Conservation (phyloP, 495 filamentous ascomycete genomes). For the Talaromyces nanjingensis region DNA sequence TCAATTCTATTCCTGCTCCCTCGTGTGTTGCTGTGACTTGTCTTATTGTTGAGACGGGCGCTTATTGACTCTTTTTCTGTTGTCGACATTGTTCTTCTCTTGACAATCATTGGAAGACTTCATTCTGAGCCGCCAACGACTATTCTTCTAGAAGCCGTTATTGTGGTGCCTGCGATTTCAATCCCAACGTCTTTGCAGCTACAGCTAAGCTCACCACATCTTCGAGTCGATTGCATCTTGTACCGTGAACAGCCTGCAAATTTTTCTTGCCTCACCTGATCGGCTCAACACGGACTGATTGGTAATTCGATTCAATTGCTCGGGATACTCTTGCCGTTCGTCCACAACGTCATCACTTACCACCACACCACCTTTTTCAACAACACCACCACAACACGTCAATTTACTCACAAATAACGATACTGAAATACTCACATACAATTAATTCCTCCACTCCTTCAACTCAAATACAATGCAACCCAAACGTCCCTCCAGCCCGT, state of each 20-base stretch:
- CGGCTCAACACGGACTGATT: background rate
- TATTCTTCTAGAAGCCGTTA: background rate
- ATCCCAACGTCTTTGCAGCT: background rate
- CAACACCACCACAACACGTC: background rate
- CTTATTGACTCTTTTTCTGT: background rate
- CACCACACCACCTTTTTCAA: background rate
- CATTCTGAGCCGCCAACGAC: background rate
- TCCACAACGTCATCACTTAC: background rate
- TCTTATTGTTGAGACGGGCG: background rate
- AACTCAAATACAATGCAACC: conserved; percentile 4
- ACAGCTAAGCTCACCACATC: background rate
- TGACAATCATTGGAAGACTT: background rate
- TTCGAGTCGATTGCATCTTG: background rate
- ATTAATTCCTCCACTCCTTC: background rate
- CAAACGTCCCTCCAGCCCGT: conserved; percentile 8
- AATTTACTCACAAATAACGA: background rate
- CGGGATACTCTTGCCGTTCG: background rate
- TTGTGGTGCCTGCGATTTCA: background rate
- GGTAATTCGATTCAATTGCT: background rate
- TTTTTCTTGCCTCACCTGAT: background rate
- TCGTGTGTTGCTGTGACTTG: background rate
- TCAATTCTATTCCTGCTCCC: background rate
- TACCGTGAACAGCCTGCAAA: background rate
- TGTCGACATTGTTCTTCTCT: background rate
- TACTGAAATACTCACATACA: background rate